phyloP scores from a whole-genome alignment of 495 filamentous ascomycete species.

The Baudoinia panamericana region DNA sequence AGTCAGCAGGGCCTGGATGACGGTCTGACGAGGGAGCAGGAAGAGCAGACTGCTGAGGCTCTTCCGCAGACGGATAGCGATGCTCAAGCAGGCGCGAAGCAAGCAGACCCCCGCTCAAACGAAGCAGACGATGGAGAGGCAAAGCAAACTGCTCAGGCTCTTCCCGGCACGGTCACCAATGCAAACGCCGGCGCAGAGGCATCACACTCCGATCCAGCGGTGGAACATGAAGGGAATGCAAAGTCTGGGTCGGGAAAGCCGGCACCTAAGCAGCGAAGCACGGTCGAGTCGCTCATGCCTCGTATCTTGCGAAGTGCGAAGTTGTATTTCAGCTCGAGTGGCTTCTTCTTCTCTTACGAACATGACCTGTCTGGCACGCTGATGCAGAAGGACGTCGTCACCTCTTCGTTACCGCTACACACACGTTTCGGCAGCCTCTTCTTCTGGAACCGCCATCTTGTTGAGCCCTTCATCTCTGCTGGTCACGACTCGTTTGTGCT shows the following conservation, averaged over 20 bases:
- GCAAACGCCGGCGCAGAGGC: background rate
- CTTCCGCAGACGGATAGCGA: background rate
- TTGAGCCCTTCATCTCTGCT: constrained; percentile 57
- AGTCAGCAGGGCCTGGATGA: constrained; percentile 35
- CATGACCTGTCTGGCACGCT: constrained; percentile 68
- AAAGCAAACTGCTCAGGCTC: background rate
- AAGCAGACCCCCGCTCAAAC: constrained; percentile 8
- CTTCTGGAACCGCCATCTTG: constrained; percentile 80
- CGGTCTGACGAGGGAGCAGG: constrained; percentile 5
- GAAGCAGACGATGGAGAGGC: constrained; percentile 9
- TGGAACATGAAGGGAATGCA: background rate
- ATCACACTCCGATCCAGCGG: no score
- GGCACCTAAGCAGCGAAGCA: constrained; percentile 23
- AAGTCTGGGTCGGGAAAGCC: constrained; percentile 1
- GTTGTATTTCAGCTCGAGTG: constrained; percentile 60
- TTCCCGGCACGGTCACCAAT: background rate
- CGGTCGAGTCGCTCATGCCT: constrained; percentile 48
- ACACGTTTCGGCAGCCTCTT: constrained; percentile 62
- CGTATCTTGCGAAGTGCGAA: constrained; percentile 73
- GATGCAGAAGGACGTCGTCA: constrained; percentile 32
- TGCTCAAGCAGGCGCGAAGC: background rate
- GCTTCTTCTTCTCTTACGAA: constrained; percentile 90
- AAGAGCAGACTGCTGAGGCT: background rate
- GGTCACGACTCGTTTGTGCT: constrained; percentile 55
- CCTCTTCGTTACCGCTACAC: constrained; percentile 46